Conservation (phyloP, 2,329 filamentous ascomycete genomes). For the Botrytis fragariae region DNA sequence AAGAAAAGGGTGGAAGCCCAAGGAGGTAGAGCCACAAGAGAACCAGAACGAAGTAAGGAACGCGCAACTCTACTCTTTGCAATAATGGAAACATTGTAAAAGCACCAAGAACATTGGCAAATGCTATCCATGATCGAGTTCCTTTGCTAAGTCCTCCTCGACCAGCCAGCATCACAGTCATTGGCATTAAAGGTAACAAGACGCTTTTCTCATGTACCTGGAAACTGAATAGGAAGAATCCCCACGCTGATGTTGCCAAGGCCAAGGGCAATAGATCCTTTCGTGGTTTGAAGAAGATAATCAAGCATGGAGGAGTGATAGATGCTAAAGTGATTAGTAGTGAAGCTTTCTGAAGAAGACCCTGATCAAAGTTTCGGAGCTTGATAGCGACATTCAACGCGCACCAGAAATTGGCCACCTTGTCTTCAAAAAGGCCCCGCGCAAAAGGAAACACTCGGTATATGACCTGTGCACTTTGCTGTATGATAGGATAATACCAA, state of each 20-base stretch:
- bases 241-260: conserved; percentile 85
- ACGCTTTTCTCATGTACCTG: conserved; percentile 99
- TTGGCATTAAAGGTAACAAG: conserved; percentile 84
- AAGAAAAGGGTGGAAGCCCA: conserved; percentile 75
- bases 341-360: conserved; percentile 72
- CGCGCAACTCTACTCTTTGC: conserved; percentile 74
- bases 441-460: conserved; percentile 96
- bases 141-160: conserved; percentile 74
- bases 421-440: conserved; percentile 95
- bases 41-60: conserved; percentile 83
- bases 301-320: conserved; percentile 74
- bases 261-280: conserved; percentile 76
- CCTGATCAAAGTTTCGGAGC: conserved; percentile 69
- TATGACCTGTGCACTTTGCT: conserved; percentile 79
- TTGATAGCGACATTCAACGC: conserved; percentile 87
- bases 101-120: conserved; percentile 82
- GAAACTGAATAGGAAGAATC: conserved; percentile 96
- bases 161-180: conserved; percentile 82
- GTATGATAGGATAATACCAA: conserved; percentile 69
- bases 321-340: conserved; percentile 71
- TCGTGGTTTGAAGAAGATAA: conserved; percentile 75
- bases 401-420: conserved; percentile 98
- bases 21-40: conserved; percentile 89
- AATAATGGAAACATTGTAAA: conserved; percentile 96
- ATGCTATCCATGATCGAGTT: conserved; percentile 87